phyloP scores from a whole-genome alignment of 495 filamentous ascomycete genomes.

The Xylaria grammica region DNA sequence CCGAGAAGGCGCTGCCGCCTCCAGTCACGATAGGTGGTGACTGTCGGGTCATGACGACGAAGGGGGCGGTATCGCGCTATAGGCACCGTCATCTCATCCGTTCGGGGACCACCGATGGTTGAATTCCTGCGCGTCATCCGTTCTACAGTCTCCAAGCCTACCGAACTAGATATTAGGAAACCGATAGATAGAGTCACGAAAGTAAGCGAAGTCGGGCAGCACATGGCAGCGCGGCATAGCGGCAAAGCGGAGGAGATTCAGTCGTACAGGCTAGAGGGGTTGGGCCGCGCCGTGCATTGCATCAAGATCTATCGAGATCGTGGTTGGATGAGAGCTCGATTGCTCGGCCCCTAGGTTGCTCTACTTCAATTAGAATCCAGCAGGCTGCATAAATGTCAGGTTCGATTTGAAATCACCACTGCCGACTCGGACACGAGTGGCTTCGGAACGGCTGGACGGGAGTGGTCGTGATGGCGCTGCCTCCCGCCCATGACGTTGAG shows the following conservation, averaged over 20 bases:
- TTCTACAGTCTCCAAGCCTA: background rate
- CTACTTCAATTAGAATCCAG: background rate
- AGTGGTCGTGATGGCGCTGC: background rate
- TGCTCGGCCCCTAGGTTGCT: background rate
- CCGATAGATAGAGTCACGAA: background rate
- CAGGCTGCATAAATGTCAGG: background rate
- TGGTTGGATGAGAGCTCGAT: background rate
- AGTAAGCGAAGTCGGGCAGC: background rate
- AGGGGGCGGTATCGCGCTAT: background rate
- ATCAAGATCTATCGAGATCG: conserved; percentile 3
- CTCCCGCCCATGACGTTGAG: background rate
- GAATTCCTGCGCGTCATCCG: conserved; percentile 11
- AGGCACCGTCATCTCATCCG: no score
- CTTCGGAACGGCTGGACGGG: background rate
- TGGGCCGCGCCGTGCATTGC: background rate
- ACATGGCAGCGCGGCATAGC: background rate
- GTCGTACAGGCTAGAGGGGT: background rate
- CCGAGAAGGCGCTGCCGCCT: background rate
- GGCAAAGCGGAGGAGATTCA: background rate
- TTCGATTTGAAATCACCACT: conserved; percentile 1
- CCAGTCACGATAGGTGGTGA: background rate
- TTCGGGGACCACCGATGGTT: background rate
- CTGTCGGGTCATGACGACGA: background rate
- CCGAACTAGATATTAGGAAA: background rate
- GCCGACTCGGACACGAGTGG: background rate